Base-by-base conservation (phyloP, 2,329 filamentous ascomycete genomes). In the Trichoderma sp. region DNA sequence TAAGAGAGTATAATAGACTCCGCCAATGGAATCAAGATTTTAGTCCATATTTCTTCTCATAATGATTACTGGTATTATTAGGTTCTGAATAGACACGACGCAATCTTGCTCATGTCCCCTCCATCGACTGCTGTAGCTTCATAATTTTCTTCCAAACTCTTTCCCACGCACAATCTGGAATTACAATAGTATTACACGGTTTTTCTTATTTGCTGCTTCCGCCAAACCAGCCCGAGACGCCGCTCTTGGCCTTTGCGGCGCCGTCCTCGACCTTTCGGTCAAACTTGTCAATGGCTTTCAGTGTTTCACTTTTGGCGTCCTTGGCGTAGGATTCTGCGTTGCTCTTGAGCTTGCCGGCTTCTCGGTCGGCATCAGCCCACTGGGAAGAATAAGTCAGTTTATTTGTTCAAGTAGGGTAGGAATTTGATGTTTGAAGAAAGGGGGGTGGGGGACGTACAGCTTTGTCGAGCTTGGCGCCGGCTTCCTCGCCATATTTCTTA, bases 171-270 rank as follows among this genome's bases (percentile, higher is more conserved):
- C 39, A 34, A n/a, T 24, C 59, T 51, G 21, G 5, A 3, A 1
- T 11, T 37, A 37, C 32, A 7, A 32, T 30, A 34, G 32, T 34
- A 34, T 34, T 34, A 34, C 32, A 34, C 13, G 24, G 6, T 13
- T 18, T 18, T 24, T 10, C 30, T 69, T 73, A 78, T 72, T 80
- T 80, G 75, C 75, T 75, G 61, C 87, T 86, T 68, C 93, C 90
- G 68, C 93, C 90, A 76, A 97, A 97, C 94, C 94, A 97, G 78
- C 91, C 87, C 52, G 91, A 92, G 75, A 97, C 80, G 72, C 91
- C 91, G 75, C 89, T 88, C 89, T 97, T 97, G 55, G 93, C 91
- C 84, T 97, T 91, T 63, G 89, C 81, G 4, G 93, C 89, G 73
- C 89, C 89, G 73, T 92, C 84, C 83, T 94, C 91, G 64, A 97